A percentile compares a stretch with the other conserved stretches of the same genome.
These are phyloP conservation scores for Phytophthora fragariaefolia DNA, from an alignment of 352 stramenopile genomes.

Conservation along the genomic window DNA sequence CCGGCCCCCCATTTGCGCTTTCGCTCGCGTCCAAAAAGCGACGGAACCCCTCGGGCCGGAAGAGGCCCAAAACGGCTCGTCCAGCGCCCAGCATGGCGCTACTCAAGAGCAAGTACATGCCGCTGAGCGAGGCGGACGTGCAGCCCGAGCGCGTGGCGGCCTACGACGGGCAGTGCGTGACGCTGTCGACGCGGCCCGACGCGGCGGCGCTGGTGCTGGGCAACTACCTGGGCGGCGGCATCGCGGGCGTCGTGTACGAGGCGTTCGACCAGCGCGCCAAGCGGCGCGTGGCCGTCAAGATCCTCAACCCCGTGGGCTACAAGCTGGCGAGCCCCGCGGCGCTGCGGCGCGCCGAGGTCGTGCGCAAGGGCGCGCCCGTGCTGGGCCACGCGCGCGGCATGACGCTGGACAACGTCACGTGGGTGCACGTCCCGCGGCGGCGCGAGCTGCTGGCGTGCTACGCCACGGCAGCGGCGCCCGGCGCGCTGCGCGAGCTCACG, in stretches of 20 bases:
- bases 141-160: conserved; percentile 71
- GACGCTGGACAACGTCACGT: conserved; percentile 82
- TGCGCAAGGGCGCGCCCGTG: conserved; percentile 71
- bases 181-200: conserved; percentile 39
- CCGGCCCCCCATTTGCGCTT: conserved; percentile 34
- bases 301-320: conserved; percentile 97
- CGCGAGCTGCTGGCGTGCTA: conserved; percentile 78
- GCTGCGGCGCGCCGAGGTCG: conserved; percentile 86
- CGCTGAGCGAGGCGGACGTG: conserved; percentile 85
- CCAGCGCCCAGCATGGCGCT: too few species aligned
- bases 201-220: conserved; percentile 76
- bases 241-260: conserved; percentile 94
- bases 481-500: conserved; percentile 71
- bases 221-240: conserved; percentile 93
- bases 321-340: conserved; percentile 83
- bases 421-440: conserved; percentile 69
- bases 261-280: conserved; percentile 80
- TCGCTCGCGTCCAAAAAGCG: conserved; percentile 19
- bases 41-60: too few species aligned
- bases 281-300: conserved; percentile 95
- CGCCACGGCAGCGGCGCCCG: conserved; percentile 34
- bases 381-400: conserved; percentile 61
- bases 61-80: too few species aligned
- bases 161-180: conserved; percentile 85
- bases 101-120: conserved; percentile 89